Base-by-base conservation (phyloP, 2,329 filamentous ascomycete species). In the Beauveria australis region DNA sequence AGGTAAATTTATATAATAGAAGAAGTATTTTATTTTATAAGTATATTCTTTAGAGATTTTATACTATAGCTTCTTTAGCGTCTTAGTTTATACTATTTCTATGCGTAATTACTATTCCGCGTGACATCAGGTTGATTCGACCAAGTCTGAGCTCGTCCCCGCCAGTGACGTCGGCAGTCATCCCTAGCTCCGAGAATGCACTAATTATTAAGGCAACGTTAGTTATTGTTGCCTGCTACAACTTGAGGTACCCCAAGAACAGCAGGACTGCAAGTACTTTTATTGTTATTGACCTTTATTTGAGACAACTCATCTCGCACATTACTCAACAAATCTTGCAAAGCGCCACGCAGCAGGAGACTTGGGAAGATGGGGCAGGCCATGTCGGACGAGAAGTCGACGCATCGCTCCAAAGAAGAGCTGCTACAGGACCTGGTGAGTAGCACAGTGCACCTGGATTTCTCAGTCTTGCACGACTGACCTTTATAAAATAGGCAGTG, bases 391-490 rank as follows among this genome's bases (percentile, higher is more conserved):
- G 76, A 79, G 70, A 73, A 67, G 51, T 72, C 72, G 66, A 71
- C 69, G 63, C 73, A 71, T 64, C 76, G 75, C 64, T 80, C 81
- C 61, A 80, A 76, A 64, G 80, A 83, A 67, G 74, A 82, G 69
- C 71, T 84, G 62, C 76, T 75, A 22, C 75, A 75, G 61, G 75
- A 81, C 68, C 75, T 84, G 66, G 82, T 84, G 71, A 72, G 75
- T 61, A 61, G 26, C 46, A 30, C 26, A 48, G 3, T 9, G 41
- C 9, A 49, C 61, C 60, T 8, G 44, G 28, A 18, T 61, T 48
- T 48, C 62, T 60, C 64, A 33, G 18, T 14, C 26, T 33, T 22
- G 16, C 53, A 14, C 14, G 19, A 26, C 49, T 46, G 26, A 58
- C 40, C 41, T 41, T 49, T 24, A 9, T 18, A 47, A 40, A 10